Evolutionary conservation across 495 filamentous ascomycete genomes (phyloP), one percentile per base, ranked within the genome.

Genomic region (Penicillium pulvis): DNA sequence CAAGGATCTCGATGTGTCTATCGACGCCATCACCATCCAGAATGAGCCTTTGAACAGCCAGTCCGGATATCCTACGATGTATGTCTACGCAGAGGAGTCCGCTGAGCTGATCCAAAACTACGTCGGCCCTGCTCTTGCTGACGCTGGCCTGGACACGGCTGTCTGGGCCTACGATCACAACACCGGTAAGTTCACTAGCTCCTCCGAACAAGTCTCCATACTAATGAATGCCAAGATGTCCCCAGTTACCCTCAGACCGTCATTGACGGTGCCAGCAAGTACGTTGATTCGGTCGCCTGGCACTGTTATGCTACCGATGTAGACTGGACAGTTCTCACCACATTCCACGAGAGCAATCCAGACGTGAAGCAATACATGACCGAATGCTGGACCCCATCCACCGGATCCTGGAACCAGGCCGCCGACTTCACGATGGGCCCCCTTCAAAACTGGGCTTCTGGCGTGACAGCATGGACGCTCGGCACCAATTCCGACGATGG

Each of bases 121-220:
- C 50, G 60, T 84, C 47, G 81, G 79, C 0, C 81, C 81, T 17
- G 77, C 79, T 11, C 56, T 84, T 6, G 58, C 61, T 11, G 58
- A 59, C 24, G 81, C 78, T 10, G 70, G 73, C 6, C 56, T 82
- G 39, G 46, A 64, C 52, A 82, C 79, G 1, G 59, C 73, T 6
- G 71, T 82, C 43, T 83, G 81, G 81, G 81, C 81, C 2, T 82
- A 83, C 47, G 82, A 84, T 56, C 81, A 84, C 63, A 85, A 85
- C 61, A 85, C 82, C 10, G 77, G 75, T 78, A 68, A 55, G 60
- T 31, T 61, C 24, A 4, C 9, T 12, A 31, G 6, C 47, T 31
- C 24, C 3, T 41, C 0, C 10, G 31, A 9, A 36, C 23, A 35
- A 1, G 16, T 2, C 10, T 51, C n/a, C 7, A n/a, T 16, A 47